These are phyloP conservation scores for Hibiscus tridactylites DNA, from an alignment of 345 rosid genomes.

Conservation along the genomic window DNA sequence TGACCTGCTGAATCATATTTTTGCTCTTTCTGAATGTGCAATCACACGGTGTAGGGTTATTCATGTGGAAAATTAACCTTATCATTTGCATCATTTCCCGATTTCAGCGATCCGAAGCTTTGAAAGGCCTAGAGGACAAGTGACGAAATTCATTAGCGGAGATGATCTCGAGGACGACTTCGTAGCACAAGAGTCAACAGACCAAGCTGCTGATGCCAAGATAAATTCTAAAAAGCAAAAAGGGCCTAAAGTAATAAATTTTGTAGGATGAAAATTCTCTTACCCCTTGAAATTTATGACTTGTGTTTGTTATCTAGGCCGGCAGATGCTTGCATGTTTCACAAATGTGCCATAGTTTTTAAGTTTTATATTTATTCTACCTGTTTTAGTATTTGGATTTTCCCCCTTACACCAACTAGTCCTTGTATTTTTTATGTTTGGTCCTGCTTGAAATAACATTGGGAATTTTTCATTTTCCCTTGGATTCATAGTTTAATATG, in stretches of 20 bases:
- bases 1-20: neutral
- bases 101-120: conserved; percentile 32
- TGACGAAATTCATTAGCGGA: conserved; percentile 65
- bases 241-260: conserved; percentile 68
- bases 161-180: conserved; percentile 94
- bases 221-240: conserved; percentile 42
- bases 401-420: neutral
- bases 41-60: neutral
- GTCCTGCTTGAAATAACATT: neutral
- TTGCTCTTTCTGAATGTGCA: neutral
- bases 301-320: neutral
- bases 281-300: neutral
- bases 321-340: neutral
- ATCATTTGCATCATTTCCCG: conserved; percentile 6
- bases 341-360: neutral
- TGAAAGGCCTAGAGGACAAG: conserved; percentile 35
- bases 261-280: conserved; percentile 32
- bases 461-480: neutral
- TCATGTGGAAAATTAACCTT: neutral
- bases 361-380: neutral
- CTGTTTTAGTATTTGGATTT: neutral
- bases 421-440: neutral
- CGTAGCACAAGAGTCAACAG: conserved; percentile 23
- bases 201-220: conserved; percentile 11
- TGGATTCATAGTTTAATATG: neutral